Evolutionary conservation across 257 asterid genomes (phyloP).

Genomic region (Gentiana straminea): DNA sequence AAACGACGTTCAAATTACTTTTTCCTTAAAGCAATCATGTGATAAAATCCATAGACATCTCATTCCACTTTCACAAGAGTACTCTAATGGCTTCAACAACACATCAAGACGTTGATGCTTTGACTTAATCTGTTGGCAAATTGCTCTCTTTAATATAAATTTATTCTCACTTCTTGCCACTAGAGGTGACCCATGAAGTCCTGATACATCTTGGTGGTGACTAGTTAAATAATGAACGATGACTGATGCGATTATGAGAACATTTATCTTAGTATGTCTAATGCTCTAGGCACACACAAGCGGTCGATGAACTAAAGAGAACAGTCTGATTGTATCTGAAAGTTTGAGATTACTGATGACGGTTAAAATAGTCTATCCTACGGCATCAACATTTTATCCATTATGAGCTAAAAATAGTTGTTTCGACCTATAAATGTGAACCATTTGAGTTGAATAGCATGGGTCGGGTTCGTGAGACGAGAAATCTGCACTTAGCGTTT

Average conservation of each 20-base stretch:
- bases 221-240: not conserved
- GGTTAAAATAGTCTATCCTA: no score
- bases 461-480: no score
- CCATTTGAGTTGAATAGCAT: no score
- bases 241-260: not conserved
- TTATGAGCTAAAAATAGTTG: no score
- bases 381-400: no score
- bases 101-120: not conserved
- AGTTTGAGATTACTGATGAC: not conserved
- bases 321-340: not conserved
- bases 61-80: not conserved
- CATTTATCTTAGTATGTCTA: not conserved
- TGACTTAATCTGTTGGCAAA: slow-evolving; percentile 1
- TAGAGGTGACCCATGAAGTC: not conserved
- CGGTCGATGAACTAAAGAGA: not conserved
- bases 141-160: not conserved
- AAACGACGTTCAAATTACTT: not conserved
- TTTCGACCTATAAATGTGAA: no score
- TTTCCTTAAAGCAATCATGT: not conserved
- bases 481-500: no score
- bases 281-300: not conserved
- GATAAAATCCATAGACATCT: not conserved
- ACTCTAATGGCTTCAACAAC: not conserved
- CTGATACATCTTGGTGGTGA: not conserved
- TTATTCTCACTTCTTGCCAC: slow-evolving; percentile 2